Evolutionary conservation across 176 grass and related monocot genomes (phyloP).

Genomic region (Eremochloa ophiuroides): DNA sequence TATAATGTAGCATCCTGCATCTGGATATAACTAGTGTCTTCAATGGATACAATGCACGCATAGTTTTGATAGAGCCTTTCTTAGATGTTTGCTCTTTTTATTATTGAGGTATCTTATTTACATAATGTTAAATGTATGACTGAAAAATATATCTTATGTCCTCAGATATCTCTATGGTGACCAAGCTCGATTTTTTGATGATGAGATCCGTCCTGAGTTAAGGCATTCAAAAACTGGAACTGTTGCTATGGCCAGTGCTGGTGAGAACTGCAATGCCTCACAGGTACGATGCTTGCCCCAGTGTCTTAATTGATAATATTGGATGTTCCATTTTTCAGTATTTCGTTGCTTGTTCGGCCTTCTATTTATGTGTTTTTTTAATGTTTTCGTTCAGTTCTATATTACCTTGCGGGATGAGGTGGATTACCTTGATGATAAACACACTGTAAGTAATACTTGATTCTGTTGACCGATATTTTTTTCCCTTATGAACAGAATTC

Average conservation of each 20-base stretch:
- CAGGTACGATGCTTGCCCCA: conserved; percentile 42
- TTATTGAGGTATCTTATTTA: not conserved
- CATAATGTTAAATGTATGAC: not conserved
- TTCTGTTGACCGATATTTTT: not conserved
- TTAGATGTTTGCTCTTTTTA: not conserved
- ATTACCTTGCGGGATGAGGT: conserved; percentile 82
- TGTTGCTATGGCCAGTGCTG: conserved; percentile 89
- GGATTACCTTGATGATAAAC: conserved; percentile 97
- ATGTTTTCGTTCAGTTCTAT: conserved; percentile 73
- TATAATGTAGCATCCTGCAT: not conserved
- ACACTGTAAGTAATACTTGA: conserved; percentile 56
- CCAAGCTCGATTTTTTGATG: conserved; percentile 85
- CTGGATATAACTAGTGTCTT: not conserved
- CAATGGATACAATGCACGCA: not conserved
- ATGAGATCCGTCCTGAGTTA: conserved; percentile 80
- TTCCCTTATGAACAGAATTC: not conserved
- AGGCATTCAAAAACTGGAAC: conserved; percentile 85
- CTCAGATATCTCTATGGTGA: conserved; percentile 85
- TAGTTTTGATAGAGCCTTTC: not conserved
- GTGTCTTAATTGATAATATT: not conserved
- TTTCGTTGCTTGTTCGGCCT: not conserved
- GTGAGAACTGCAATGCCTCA: conserved; percentile 88
- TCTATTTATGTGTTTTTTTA: conserved; percentile 3
- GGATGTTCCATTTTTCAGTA: not conserved
- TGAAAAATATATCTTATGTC: conserved; percentile 30